Percentiles rank a stretch among this genome's conserved stretches.
phyloP scores from a whole-genome alignment of 2,329 filamentous ascomycete genomes.

The Claviceps pusilla region DNA sequence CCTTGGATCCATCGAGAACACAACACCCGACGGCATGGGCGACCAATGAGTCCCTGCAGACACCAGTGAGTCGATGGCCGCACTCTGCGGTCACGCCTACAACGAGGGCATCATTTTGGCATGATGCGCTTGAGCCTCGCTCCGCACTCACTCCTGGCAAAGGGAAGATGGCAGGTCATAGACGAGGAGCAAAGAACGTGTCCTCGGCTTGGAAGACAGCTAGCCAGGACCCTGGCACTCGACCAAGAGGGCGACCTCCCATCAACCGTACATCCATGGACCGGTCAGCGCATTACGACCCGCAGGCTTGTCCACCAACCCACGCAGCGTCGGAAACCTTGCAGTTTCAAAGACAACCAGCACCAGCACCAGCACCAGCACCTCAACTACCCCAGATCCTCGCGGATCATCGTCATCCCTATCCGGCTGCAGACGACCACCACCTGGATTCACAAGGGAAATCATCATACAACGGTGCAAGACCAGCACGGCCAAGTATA shows the following conservation, averaged over 20 bases:
- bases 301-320: slow-evolving; percentile 40
- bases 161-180: slow-evolving; percentile 27
- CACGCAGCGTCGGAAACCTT: slow-evolving; percentile 25
- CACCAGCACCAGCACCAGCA: not conserved
- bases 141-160: slow-evolving; percentile 60
- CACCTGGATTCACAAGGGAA: not conserved
- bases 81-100: slow-evolving; percentile 62
- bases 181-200: slow-evolving; percentile 69
- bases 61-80: slow-evolving; percentile 55
- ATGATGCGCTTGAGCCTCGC: slow-evolving; percentile 46
- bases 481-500: slow-evolving; percentile 23
- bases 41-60: slow-evolving; percentile 39
- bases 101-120: slow-evolving; percentile 37
- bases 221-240: slow-evolving; percentile 47
- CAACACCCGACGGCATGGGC: slow-evolving; percentile 11
- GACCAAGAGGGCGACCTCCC: slow-evolving; percentile 65
- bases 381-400: not conserved
- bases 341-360: slow-evolving; percentile 9
- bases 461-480: slow-evolving; percentile 6
- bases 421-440: not conserved
- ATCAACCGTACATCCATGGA: slow-evolving; percentile 46
- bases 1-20: slow-evolving; percentile 22
- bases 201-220: slow-evolving; percentile 78
- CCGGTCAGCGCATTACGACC: slow-evolving; percentile 50
- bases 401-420: not conserved